Base-by-base conservation (phyloP, 768 basidiomycete species). In the Cubamyces sp. region DNA sequence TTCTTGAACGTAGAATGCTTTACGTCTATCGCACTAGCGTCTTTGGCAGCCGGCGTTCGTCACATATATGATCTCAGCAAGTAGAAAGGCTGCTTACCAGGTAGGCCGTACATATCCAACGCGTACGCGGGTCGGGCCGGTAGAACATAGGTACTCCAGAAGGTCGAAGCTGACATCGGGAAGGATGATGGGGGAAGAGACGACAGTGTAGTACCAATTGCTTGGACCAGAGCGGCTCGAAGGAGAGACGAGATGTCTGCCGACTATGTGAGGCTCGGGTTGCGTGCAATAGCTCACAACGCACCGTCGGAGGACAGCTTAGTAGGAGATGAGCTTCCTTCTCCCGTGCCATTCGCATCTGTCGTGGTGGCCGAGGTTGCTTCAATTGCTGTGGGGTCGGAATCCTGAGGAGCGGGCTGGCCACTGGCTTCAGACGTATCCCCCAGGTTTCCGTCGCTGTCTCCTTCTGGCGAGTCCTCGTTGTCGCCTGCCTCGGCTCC, bases 1-100 rank as follows among this genome's bases (percentile, higher is more conserved):
- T 92, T 91, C 74, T 95, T 97, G 77, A 87, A 83, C 1, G 82
- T 81, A 1, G 92, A 94, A 11, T 87, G 81, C 67, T 90, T 94
- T 73, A 96, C 88, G 66, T 84, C 91, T 60, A 90, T 82, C 43
- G 63, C 79, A 62, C 66, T 78, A 15, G 71, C 73, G 65, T 72
- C 70, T 70, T 47, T 45, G n/a, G 34, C 4, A 9, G 34, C 9
- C 34, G 4, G 9, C 34, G 34, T 34, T 6, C 1, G 53, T 71
- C 19, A 23, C 23, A 23, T 9, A n/a, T 15, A 3, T 28, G 30
- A 58, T 19, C 49, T 62, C 46, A 43, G 51, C 64, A 21, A 60
- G 60, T 64, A 70, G 16, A 71, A 40, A 71, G 63, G 39, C 76
- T 76, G 53, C 68, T 12, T 26, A 68, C 71, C 69, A 18, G 64